Evolutionary conservation across 495 filamentous ascomycete species (phyloP).

Genomic region (Tuber microsphaerosporum): DNA sequence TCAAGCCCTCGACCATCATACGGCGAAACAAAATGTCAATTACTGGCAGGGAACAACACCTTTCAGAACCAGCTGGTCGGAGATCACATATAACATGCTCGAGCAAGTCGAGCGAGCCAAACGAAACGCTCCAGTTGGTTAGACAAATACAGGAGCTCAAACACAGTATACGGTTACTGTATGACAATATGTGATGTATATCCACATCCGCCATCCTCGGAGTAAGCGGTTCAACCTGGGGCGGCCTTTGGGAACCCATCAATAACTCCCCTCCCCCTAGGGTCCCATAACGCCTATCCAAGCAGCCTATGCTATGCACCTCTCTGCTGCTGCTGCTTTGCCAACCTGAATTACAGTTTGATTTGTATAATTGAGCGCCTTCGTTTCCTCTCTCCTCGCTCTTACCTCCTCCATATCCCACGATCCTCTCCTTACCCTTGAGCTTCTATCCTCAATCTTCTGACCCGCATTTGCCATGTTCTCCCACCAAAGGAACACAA

Average conservation of each 20-base stretch:
- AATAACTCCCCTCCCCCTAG: not conserved
- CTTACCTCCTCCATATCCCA: not conserved
- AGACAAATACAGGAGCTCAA: not conserved
- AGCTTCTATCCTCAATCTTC: not conserved
- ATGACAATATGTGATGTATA: not conserved
- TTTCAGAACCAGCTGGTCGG: not conserved
- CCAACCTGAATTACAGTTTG: not conserved
- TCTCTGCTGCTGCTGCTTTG: not conserved
- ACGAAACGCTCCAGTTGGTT: not conserved
- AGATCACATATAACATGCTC: conserved; percentile 2
- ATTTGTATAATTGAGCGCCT: not conserved
- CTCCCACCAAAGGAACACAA: not conserved
- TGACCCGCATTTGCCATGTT: not conserved
- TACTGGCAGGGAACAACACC: not conserved
- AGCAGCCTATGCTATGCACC: not conserved
- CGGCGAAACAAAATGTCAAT: not conserved
- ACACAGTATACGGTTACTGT: not conserved
- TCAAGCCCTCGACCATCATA: not conserved
- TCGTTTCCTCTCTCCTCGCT: not conserved
- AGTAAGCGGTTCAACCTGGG: not conserved
- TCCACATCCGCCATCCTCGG: not conserved
- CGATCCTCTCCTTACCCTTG: not conserved
- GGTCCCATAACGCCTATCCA: not conserved
- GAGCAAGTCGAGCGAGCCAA: not conserved
- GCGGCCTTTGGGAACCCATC: not conserved